Evolutionary conservation across 352 stramenopile genomes (phyloP).

Genomic region (Phytophthora hybrid): DNA sequence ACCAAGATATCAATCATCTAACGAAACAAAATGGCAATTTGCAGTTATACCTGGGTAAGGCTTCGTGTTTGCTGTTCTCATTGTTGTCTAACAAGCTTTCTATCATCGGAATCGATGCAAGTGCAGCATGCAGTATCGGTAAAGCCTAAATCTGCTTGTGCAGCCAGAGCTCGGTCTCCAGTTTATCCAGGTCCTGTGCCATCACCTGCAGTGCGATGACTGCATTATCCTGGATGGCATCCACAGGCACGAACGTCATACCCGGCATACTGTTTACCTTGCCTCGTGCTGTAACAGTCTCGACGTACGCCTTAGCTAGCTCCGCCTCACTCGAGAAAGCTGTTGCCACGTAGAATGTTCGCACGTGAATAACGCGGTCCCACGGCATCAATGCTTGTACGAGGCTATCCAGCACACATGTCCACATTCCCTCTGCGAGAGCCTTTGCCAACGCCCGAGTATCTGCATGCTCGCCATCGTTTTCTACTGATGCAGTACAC

Average conservation of each 20-base stretch:
- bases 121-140: neutral
- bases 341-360: conserved; percentile 70
- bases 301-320: conserved; percentile 45
- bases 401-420: conserved; percentile 43
- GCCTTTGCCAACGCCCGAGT: conserved; percentile 34
- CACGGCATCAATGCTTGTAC: conserved; percentile 58
- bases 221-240: conserved; percentile 62
- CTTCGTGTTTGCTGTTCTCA: neutral
- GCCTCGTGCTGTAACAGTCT: conserved; percentile 39
- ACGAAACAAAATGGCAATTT: conserved; percentile 25
- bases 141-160: conserved; percentile 70
- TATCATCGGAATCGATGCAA: conserved; percentile 4
- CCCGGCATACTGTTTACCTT: conserved; percentile 48
- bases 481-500: conserved; percentile 41
- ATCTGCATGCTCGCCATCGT: conserved; percentile 3
- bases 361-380: conserved; percentile 72
- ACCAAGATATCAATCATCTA: conserved; percentile 27
- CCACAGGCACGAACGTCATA: conserved; percentile 81
- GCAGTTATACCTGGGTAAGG: conserved; percentile 16
- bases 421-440: conserved; percentile 34
- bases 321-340: conserved; percentile 62
- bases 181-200: conserved; percentile 79
- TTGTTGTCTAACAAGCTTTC: conserved; percentile 10
- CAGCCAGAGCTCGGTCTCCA: conserved; percentile 89
- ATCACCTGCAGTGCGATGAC: conserved; percentile 68